These are phyloP conservation scores for Boletus vermiculosoides DNA, from an alignment of 768 basidiomycete species.

Conservation along the genomic window DNA sequence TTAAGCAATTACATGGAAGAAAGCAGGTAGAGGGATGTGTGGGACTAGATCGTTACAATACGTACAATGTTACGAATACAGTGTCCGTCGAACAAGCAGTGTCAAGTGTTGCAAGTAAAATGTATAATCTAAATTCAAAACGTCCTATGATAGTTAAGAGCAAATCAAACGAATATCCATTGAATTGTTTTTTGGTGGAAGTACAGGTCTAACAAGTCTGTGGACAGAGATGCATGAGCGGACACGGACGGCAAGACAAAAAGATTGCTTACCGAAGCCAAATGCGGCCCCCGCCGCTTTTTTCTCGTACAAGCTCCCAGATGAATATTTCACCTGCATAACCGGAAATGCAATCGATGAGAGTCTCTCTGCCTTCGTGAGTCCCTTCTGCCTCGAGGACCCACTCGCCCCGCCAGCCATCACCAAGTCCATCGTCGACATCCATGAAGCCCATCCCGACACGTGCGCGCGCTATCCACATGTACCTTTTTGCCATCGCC, in stretches of 20 bases:
- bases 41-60: slow-evolving; percentile 10
- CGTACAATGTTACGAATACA: slow-evolving; percentile 13
- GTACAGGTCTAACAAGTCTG: slow-evolving; percentile 25
- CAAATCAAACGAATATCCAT: slow-evolving; percentile 21
- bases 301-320: slow-evolving; percentile 64
- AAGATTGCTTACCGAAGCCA: slow-evolving; percentile 60
- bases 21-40: slow-evolving; percentile 3
- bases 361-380: slow-evolving; percentile 53
- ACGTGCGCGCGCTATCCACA: slow-evolving; percentile 61
- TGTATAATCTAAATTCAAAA: slow-evolving; percentile 19
- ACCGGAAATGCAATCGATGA: slow-evolving; percentile 53
- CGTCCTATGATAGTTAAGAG: slow-evolving; percentile 21
- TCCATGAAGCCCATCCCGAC: slow-evolving; percentile 38
- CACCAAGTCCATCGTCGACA: slow-evolving; percentile 45
- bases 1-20: slow-evolving; percentile 15
- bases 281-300: slow-evolving; percentile 53
- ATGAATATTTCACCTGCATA: slow-evolving; percentile 34
- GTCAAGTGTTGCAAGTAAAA: slow-evolving; percentile 7
- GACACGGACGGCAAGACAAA: not conserved
- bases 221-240: not conserved
- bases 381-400: slow-evolving; percentile 79
- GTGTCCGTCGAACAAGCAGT: slow-evolving; percentile 10
- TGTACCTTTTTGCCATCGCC: slow-evolving; percentile 57
- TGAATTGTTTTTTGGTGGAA: slow-evolving; percentile 23
- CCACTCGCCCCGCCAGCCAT: slow-evolving; percentile 79